Conservation (phyloP, 2,329 filamentous ascomycete species). For the Ophiosphaerella korrae region DNA sequence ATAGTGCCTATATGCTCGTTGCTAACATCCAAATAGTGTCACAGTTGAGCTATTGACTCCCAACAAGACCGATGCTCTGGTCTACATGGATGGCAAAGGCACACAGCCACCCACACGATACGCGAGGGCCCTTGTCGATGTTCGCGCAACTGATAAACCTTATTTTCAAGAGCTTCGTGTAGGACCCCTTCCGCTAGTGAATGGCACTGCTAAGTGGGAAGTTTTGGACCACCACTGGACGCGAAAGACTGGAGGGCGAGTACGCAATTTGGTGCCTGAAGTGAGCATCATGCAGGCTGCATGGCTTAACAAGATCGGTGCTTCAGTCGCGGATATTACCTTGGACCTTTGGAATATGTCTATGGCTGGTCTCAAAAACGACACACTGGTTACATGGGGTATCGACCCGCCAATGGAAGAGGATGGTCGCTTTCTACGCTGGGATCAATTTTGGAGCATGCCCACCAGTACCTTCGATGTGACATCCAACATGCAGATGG, state of each 20-base stretch:
- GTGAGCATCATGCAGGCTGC: background rate
- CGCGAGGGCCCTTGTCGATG: slow-evolving; percentile 1
- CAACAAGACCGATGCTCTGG: slow-evolving; percentile 4
- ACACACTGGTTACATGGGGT: background rate
- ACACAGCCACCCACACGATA: slow-evolving; percentile 1
- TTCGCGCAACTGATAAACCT: slow-evolving; percentile 25
- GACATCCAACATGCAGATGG: slow-evolving; percentile 51
- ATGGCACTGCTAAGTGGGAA: slow-evolving; percentile 35
- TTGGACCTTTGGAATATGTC: slow-evolving; percentile 1
- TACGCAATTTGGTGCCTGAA: background rate
- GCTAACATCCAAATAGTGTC: background rate
- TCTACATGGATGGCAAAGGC: background rate
- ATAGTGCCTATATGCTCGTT: background rate
- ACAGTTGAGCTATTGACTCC: slow-evolving; percentile 1
- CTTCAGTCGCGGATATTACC: background rate
- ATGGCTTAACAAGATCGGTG: background rate
- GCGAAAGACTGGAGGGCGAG: background rate
- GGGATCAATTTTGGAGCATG: slow-evolving; percentile 54
- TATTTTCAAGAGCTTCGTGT: slow-evolving; percentile 52
- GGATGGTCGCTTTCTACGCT: slow-evolving; percentile 32
- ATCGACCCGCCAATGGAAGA: background rate
- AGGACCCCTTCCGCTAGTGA: slow-evolving; percentile 54
- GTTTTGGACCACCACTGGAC: background rate
- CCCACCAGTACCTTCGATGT: slow-evolving; percentile 49
- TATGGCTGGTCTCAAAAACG: background rate